These are phyloP conservation scores for Lepidopterella palustris DNA, from an alignment of 495 filamentous ascomycete genomes.

Conservation along the genomic window DNA sequence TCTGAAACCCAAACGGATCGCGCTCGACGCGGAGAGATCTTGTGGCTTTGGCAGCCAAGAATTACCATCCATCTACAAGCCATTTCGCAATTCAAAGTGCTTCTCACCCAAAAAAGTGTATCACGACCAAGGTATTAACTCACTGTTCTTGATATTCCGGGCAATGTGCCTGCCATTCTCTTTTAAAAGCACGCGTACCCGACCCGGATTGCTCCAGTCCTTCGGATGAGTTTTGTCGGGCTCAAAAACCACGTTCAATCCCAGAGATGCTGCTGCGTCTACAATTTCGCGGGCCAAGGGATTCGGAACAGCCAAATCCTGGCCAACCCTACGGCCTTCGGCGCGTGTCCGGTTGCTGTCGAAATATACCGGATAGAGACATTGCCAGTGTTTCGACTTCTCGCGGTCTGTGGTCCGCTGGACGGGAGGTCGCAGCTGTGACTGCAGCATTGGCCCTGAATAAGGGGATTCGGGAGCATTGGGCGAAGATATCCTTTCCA, in stretches of 20 bases:
- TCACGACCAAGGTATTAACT: slow-evolving; percentile 22
- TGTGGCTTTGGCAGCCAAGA: not conserved
- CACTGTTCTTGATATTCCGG: slow-evolving; percentile 68
- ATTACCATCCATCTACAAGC: too few species aligned
- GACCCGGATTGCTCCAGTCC: slow-evolving; percentile 94
- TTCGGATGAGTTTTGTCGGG: slow-evolving; percentile 88
- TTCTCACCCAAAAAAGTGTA: not conserved
- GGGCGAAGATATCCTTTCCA: slow-evolving; percentile 36
- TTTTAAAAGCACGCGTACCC: slow-evolving; percentile 74
- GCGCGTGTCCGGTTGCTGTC: slow-evolving; percentile 67
- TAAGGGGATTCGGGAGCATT: slow-evolving; percentile 28
- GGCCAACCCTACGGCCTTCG: slow-evolving; percentile 70
- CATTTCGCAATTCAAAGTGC: not conserved
- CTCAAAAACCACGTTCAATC: slow-evolving; percentile 74
- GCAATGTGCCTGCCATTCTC: slow-evolving; percentile 46
- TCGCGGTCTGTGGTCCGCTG: slow-evolving; percentile 40
- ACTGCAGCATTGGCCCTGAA: slow-evolving; percentile 29
- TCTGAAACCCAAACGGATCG: not conserved
- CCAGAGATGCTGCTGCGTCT: slow-evolving; percentile 67
- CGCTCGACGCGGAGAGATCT: not conserved
- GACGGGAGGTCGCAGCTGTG: slow-evolving; percentile 19
- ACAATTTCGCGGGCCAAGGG: slow-evolving; percentile 87
- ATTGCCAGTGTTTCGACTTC: slow-evolving; percentile 70
- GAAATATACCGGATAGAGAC: slow-evolving; percentile 93
- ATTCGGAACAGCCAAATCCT: slow-evolving; percentile 66